phyloP scores from a whole-genome alignment of 1,284 basidiomycete genomes.

The Fomitopsis betulina region DNA sequence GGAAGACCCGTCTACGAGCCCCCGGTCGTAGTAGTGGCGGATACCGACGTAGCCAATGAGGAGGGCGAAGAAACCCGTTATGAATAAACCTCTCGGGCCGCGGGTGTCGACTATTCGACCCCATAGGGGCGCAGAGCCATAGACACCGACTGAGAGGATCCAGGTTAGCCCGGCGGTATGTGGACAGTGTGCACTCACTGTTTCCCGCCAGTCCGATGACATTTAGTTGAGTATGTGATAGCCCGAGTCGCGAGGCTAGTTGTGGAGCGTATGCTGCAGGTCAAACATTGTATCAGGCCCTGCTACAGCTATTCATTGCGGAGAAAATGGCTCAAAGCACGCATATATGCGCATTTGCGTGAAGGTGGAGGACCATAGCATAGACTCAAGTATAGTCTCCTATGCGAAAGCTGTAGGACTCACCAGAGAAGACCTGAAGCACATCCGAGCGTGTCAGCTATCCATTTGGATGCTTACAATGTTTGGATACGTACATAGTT shows the following conservation, averaged over 20 bases:
- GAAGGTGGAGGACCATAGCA: neutral
- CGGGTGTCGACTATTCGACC: conserved; percentile 62
- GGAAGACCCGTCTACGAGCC: conserved; percentile 29
- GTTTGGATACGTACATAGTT: conserved; percentile 52
- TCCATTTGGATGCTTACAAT: neutral
- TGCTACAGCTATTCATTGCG: neutral
- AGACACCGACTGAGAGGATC: conserved; percentile 47
- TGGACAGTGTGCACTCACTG: conserved; percentile 31
- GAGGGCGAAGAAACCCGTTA: conserved; percentile 45
- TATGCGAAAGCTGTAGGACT: neutral
- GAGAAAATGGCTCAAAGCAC: neutral
- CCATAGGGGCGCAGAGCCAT: conserved; percentile 59
- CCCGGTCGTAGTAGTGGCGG: conserved; percentile 53
- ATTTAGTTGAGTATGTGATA: conserved; percentile 75
- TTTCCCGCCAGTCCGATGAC: conserved; percentile 69
- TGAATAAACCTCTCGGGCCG: conserved; percentile 53
- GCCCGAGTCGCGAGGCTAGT: conserved; percentile 61
- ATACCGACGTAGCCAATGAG: conserved; percentile 67
- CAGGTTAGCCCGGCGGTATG: neutral
- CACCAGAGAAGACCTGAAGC: conserved; percentile 46
- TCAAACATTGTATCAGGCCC: neutral
- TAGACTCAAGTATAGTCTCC: neutral
- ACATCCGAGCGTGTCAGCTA: neutral
- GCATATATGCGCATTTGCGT: neutral
- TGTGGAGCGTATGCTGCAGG: conserved; percentile 75